Evolutionary conservation across 441 rosid genomes (phyloP).

Genomic region (Populus hybrid): DNA sequence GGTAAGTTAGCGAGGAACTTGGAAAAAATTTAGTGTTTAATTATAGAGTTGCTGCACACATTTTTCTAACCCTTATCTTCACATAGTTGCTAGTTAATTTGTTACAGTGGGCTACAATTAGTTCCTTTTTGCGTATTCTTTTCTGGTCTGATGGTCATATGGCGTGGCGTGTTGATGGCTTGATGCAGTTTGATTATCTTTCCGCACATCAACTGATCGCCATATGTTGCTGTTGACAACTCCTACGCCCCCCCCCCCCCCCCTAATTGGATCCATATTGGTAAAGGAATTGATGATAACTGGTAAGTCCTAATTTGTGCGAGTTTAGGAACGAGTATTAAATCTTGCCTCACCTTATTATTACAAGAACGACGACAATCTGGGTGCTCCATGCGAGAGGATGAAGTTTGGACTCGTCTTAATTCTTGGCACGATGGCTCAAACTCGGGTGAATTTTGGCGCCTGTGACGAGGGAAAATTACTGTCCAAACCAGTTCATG

Average conservation of each 20-base stretch:
- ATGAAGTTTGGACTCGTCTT: neutral
- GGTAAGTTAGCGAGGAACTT: neutral
- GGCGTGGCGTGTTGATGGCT: neutral
- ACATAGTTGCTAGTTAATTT: neutral
- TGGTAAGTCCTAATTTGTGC: neutral
- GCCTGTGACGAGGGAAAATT: neutral
- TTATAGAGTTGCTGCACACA: neutral
- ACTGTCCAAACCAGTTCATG: neutral
- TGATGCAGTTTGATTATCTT: neutral
- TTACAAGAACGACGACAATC: neutral
- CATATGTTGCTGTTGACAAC: neutral
- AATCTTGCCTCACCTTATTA: neutral
- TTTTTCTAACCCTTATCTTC: neutral
- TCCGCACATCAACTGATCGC: neutral
- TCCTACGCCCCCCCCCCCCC: too few species aligned
- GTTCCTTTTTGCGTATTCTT: neutral
- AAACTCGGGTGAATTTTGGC: neutral
- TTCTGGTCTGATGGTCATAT: neutral
- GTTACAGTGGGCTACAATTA: neutral
- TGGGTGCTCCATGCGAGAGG: neutral
- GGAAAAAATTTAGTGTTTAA: neutral
- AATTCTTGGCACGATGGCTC: neutral
- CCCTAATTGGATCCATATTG: too few species aligned
- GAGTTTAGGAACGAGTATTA: too few species aligned
- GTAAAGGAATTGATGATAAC: too few species aligned